Base-by-base conservation (phyloP, 2,329 filamentous ascomycete species). In the Aureobasidium sp. region DNA sequence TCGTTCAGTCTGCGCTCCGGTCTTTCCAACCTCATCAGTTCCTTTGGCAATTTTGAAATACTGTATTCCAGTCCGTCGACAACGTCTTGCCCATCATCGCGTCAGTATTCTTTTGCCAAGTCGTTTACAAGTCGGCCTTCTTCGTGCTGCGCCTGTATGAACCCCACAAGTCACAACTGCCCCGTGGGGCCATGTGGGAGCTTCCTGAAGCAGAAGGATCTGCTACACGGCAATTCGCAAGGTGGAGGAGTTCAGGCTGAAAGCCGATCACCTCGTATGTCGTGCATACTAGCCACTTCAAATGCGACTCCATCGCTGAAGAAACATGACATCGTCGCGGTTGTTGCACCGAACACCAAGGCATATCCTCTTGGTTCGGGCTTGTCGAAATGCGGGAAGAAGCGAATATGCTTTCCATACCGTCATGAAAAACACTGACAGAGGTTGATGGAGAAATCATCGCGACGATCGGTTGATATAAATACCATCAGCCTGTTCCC, bases 401-500 rank as follows among this genome's bases (percentile, higher is more conserved):
- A 19, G 3, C 37, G 37, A 54, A 42, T 1, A 29, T 31, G 50
- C 50, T 42, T 19, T 42, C 3, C 33, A 42, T 42, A 42, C 15
- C 2, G 37, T 54, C 50, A 42, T 31, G 8, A 52, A 22, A 24
- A 39, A 39, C 15, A 37, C 24, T 19, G n/a, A 6, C 22, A 31
- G 8, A 50, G 8, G 47, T 35, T 24, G 15, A 54, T 19, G 37
- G 35, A 42, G 50, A 24, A 42, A 42, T 40, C 31, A 29, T 22
- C 19, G 22, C 50, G 50, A 31, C 37, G 37, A 42, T 54, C 50
- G 50, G 50, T 42, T 54, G 50, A 54, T 42, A 54, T 54, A 54
- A 54, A 54, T 11, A 42, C n/a, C 50, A 54, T 54, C 50, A 40
- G 50, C 37, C 50, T 40, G 50, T 42, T 40, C 50, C 35, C 4